Evolutionary conservation across 1,139 yeast species (phyloP), one percentile per base, ranked within the genome.

Genomic region (Geotrichum siamense): DNA sequence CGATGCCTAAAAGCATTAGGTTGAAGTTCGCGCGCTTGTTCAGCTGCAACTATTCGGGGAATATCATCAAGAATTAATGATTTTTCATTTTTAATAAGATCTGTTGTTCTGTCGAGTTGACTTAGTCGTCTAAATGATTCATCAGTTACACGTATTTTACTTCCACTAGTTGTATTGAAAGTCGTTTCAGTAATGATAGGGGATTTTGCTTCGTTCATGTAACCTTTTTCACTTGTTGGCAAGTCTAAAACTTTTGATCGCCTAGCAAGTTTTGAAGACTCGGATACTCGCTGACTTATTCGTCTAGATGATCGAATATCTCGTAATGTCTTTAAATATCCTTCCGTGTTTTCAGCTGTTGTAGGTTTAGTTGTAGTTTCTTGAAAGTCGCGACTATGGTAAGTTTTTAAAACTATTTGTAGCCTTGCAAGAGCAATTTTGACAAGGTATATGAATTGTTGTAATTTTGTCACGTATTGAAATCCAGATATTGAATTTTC

Each of bases 31-130:
- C 96, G 72, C 0, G 97, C 96, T 62, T 89, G 96, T 57, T 91
- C 97, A 5, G 96, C 94, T 2, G 97, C 96, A 12, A 91, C 97
- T 57, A 91, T 89, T 54, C 97, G 74, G 5, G 97, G 96, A 54
- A 91, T 91, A 64, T 91, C 99, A 63, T 91, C 98, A 56, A 91
- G 72, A 0, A 96, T 89, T 47, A 91, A 73, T 0, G 94, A 81
- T 55, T 84, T 84, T 55, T 89, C 94, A 58, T 79, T 84, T 57
- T 81, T 78, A 48, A 85, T 71, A 40, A 82, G 67, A 53, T 79
- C 84, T 0, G 87, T 78, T 0, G 89, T 80, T n/a, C 66, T 61
- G 39, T 64, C 69, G 16, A 69, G 54, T 29, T 63, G 56, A 13
- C 51, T 50, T 13, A 48, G 45, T 16, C 61, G 61, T n/a, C n/a